Conservation (phyloP, 1,139 yeast species). For the Hemisphaericaspora xylofermentans region DNA sequence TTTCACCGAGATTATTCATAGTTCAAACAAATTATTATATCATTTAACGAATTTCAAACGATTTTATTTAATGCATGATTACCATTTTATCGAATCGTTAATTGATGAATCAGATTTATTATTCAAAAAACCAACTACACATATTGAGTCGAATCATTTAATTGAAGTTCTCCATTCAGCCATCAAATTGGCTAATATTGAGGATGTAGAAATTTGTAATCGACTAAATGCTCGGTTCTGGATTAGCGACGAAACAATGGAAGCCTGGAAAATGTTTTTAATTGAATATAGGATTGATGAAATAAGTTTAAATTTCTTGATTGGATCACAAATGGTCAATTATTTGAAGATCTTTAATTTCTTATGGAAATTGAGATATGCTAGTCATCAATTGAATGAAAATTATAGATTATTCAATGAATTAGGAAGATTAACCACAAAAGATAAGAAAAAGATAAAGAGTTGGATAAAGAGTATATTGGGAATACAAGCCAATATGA, state of each 20-base stretch:
- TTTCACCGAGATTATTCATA: slow-evolving; percentile 50
- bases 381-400: slow-evolving; percentile 50
- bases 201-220: slow-evolving; percentile 1
- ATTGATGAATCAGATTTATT: slow-evolving; percentile 55
- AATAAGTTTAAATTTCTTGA: slow-evolving; percentile 43
- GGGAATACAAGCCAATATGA: slow-evolving; percentile 46
- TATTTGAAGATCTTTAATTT: slow-evolving; percentile 84
- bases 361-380: slow-evolving; percentile 74
- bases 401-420: slow-evolving; percentile 22
- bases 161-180: slow-evolving; percentile 68
- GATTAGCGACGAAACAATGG: slow-evolving; percentile 57
- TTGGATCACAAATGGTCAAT: slow-evolving; percentile 31
- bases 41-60: slow-evolving; percentile 65
- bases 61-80: slow-evolving; percentile 68
- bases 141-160: slow-evolving; percentile 64
- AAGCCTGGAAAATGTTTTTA: slow-evolving; percentile 91
- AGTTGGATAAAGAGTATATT: slow-evolving; percentile 37
- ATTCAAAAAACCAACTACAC: slow-evolving; percentile 60
- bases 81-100: slow-evolving; percentile 73
- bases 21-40: slow-evolving; percentile 47
- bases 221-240: slow-evolving; percentile 80
- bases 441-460: slow-evolving; percentile 20
- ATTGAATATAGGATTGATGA: slow-evolving; percentile 71
- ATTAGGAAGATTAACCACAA: slow-evolving; percentile 19
- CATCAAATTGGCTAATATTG: slow-evolving; percentile 50